Evolutionary conservation across 805 yeast genomes (phyloP).

Genomic region (Kazachstania viticola): DNA sequence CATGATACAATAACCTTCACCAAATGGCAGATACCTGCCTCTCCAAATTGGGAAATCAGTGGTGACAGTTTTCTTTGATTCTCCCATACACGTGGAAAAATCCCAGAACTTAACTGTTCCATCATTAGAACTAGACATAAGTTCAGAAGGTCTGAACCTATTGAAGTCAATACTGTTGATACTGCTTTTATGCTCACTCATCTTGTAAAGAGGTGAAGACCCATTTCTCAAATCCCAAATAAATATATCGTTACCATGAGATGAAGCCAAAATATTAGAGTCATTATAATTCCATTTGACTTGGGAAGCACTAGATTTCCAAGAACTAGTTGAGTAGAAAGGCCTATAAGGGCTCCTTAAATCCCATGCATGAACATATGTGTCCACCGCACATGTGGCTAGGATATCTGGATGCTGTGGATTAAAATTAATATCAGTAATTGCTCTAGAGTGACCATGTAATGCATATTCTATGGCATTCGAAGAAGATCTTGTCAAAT

Average conservation of each 20-base stretch:
- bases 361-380: slow-evolving; percentile 85
- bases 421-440: slow-evolving; percentile 90
- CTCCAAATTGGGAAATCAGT: slow-evolving; percentile 83
- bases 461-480: slow-evolving; percentile 77
- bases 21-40: slow-evolving; percentile 84
- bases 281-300: slow-evolving; percentile 84
- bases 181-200: slow-evolving; percentile 72
- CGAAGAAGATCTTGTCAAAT: slow-evolving; percentile 54
- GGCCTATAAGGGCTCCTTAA: slow-evolving; percentile 70
- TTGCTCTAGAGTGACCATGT: slow-evolving; percentile 87
- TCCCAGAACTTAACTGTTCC: slow-evolving; percentile 79
- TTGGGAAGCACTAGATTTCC: slow-evolving; percentile 91
- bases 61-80: slow-evolving; percentile 46
- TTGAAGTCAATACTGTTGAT: slow-evolving; percentile 85
- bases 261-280: slow-evolving; percentile 67
- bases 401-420: slow-evolving; percentile 74
- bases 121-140: slow-evolving; percentile 83
- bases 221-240: slow-evolving; percentile 88
- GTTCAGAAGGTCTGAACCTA: slow-evolving; percentile 41
- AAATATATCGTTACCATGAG: slow-evolving; percentile 71
- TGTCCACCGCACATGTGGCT: slow-evolving; percentile 90
- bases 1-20: slow-evolving; percentile 77
- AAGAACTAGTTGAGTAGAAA: slow-evolving; percentile 72
- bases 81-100: slow-evolving; percentile 29
- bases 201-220: slow-evolving; percentile 54